These are phyloP conservation scores for Narthecium ossifragum DNA, from an alignment of 106 monocot genomes.

Conservation along the genomic window DNA sequence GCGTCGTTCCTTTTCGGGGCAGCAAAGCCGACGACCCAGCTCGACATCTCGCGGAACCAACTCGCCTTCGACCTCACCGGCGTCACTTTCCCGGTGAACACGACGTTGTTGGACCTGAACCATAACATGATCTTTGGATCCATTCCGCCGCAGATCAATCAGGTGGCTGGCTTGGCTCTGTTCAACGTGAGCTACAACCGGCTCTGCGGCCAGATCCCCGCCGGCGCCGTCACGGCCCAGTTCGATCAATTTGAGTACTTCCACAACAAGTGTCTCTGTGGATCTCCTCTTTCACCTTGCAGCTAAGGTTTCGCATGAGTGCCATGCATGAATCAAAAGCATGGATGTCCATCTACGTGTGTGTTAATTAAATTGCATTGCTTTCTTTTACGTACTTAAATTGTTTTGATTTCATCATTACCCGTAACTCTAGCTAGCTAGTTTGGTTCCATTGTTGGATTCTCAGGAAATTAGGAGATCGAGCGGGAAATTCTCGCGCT, in stretches of 20 bases:
- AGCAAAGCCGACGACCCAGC: neutral
- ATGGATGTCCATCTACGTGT: no score
- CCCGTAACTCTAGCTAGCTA: no score
- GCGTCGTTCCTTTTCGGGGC: conserved; percentile 11
- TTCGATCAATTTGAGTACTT: neutral
- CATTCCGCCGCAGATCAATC: neutral
- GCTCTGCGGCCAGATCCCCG: conserved; percentile 21
- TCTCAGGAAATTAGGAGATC: no score
- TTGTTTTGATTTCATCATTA: no score
- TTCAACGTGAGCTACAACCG: conserved; percentile 18
- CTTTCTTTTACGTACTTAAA: no score
- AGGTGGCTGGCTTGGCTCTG: neutral
- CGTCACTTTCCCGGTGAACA: conserved; percentile 1
- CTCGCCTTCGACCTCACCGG: neutral
- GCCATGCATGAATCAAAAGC: no score
- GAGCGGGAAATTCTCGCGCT: no score
- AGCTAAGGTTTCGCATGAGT: no score
- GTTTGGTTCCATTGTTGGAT: no score
- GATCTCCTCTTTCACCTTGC: conserved; percentile 14
- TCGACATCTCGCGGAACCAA: conserved; percentile 6
- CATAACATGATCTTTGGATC: conserved; percentile 11
- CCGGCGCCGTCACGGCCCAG: neutral
- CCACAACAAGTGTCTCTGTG: conserved; percentile 31
- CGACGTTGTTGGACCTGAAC: neutral
- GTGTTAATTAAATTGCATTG: no score